Evolutionary conservation across 257 asterid genomes (phyloP).

Genomic region (Solanum pinnatisectum): DNA sequence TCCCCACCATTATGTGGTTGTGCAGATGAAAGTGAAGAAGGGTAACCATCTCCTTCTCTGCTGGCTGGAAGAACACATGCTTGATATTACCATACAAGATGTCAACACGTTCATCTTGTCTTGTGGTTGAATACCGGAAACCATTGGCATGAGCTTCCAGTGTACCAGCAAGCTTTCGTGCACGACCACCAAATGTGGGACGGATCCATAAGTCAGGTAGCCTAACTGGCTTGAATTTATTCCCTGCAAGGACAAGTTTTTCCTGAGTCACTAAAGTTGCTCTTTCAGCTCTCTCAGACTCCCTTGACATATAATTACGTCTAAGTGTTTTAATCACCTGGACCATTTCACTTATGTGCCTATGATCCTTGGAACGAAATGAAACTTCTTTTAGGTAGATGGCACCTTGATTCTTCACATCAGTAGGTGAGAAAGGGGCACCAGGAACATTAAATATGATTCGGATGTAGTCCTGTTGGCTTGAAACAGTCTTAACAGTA

Average conservation of each 20-base stretch:
- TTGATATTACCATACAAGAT: slow-evolving; percentile 19
- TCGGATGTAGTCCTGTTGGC: slow-evolving; percentile 24
- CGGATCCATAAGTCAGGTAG: slow-evolving; percentile 11
- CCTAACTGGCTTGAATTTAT: slow-evolving; percentile 18
- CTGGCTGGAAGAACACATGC: slow-evolving; percentile 25
- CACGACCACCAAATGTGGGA: slow-evolving; percentile 20
- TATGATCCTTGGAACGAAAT: slow-evolving; percentile 17
- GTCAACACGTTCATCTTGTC: slow-evolving; percentile 17
- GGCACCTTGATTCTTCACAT: slow-evolving; percentile 6
- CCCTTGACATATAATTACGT: slow-evolving; percentile 10
- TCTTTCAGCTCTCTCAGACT: slow-evolving; percentile 16
- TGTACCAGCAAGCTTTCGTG: slow-evolving; percentile 14
- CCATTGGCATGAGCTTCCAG: slow-evolving; percentile 22
- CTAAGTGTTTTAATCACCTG: slow-evolving; percentile 11
- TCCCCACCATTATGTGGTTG: slow-evolving; percentile 27
- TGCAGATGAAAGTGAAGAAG: slow-evolving; percentile 23
- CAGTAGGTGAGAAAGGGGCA: slow-evolving; percentile 11
- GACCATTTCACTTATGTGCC: slow-evolving; percentile 20
- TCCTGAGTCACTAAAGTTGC: slow-evolving; percentile 19
- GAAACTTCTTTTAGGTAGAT: slow-evolving; percentile 19
- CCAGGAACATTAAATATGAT: slow-evolving; percentile 19
- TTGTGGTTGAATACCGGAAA: slow-evolving; percentile 17
- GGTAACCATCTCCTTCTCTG: slow-evolving; percentile 28
- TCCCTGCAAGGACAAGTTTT: slow-evolving; percentile 15
- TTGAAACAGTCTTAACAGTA: slow-evolving; percentile 17